These are phyloP conservation scores for Brachypodium distachyon DNA, from an alignment of 202 grass and related monocot genomes.

Conservation along the genomic window DNA sequence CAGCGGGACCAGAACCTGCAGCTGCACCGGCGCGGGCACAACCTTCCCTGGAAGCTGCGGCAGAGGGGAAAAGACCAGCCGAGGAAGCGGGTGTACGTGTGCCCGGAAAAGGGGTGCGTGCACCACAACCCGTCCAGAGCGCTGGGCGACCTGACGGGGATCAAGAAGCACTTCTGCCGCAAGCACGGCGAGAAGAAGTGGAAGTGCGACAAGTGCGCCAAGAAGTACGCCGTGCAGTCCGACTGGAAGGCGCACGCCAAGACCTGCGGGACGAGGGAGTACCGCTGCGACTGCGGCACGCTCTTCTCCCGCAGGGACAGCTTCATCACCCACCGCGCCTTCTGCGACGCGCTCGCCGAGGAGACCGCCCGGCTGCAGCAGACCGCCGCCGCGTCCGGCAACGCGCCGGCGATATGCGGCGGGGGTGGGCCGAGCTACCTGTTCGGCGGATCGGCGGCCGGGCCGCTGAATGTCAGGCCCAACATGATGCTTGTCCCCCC, in stretches of 20 bases:
- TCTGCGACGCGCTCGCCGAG: slow-evolving; percentile 84
- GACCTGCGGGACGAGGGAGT: slow-evolving; percentile 89
- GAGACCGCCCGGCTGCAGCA: slow-evolving; percentile 79
- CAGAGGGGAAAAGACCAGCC: slow-evolving; percentile 84
- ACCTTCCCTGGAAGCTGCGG: slow-evolving; percentile 90
- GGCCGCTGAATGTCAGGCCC: background rate
- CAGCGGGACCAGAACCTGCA: slow-evolving; percentile 97
- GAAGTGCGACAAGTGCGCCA: slow-evolving; percentile 97
- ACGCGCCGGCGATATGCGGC: background rate
- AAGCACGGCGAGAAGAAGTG: slow-evolving; percentile 99
- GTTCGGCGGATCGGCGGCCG: background rate
- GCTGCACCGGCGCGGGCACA: slow-evolving; percentile 87
- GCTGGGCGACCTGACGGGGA: slow-evolving; percentile 90
- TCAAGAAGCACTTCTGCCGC: slow-evolving; percentile 99
- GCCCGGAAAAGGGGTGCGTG: slow-evolving; percentile 74
- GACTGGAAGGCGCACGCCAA: slow-evolving; percentile 99
- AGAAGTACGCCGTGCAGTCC: slow-evolving; percentile 91
- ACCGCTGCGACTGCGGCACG: slow-evolving; percentile 88
- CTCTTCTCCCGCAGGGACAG: slow-evolving; percentile 88
- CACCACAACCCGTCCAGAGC: slow-evolving; percentile 87
- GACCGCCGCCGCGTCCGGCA: slow-evolving; percentile 24
- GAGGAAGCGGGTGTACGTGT: slow-evolving; percentile 87
- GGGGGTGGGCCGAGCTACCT: slow-evolving; percentile 21
- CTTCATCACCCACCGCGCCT: slow-evolving; percentile 93
- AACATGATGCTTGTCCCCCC: slow-evolving; percentile 34